Base-by-base conservation (phyloP, 2,329 filamentous ascomycete genomes). In the Gaeumannomyces sp. region DNA sequence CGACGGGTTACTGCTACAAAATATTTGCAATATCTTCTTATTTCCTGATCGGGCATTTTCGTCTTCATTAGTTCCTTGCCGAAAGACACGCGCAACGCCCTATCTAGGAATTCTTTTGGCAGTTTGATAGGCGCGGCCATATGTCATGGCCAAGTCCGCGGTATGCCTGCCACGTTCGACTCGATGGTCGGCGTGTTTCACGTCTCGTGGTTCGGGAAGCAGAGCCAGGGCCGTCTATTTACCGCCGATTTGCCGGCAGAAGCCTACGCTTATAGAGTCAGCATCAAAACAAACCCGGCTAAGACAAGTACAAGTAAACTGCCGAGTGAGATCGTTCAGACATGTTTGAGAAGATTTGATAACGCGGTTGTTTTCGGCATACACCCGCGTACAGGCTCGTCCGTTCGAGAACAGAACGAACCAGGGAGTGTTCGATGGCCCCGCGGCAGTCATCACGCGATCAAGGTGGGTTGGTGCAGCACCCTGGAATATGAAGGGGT, bases 311-410 rank as follows among this genome's bases (percentile, higher is more conserved):
- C 22, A n/a, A n/a, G 45, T 19, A n/a, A n/a, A n/a, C 3, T 22
- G 19, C 45, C 19, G n/a, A n/a, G 45, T n/a, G 7, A 10, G 4
- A 53, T 53, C 45, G 45, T 64, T 70, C 68, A 72, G 70, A 69
- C 25, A 64, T 61, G 25, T 61, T 72, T 76, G 75, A 76, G 75
- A 76, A 76, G 75, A 76, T 76, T 74, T 66, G 70, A 66, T 69
- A 70, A 70, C 71, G 73, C 74, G 83, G 82, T 81, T 79, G 76
- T 81, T 80, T 75, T 80, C 83, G 81, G 73, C 82, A 82, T 76
- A 63, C 69, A 66, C 64, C 65, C 31, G 16, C 29, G 5, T 29
- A 4, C 56, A 22, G 28, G 14, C 45, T 14, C 19, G 45, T 35
- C 57, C n/a, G 57, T 19, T 35, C 31, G 6, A 28, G 61, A 56